Base-by-base conservation (phyloP, 768 basidiomycete species). In the Mrakia frigida region DNA sequence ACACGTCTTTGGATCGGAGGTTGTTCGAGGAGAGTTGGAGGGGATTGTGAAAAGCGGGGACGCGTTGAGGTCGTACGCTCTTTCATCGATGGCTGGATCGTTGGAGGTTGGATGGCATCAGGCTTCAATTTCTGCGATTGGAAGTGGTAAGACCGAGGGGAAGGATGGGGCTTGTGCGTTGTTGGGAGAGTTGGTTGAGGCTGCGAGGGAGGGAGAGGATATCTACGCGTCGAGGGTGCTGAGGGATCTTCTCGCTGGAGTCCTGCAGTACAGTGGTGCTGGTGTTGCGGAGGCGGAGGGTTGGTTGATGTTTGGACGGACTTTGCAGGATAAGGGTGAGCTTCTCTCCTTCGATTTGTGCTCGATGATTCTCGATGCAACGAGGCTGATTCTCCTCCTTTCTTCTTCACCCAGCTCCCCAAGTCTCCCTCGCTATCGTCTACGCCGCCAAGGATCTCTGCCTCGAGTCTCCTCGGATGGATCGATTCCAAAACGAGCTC, bases 401-500 rank as follows among this genome's bases (percentile, higher is more conserved):
- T n/a, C 5, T 35, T 28, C 37, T 25, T 31, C 28, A 21, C 23
- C 2, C 77, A 95, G 94, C 90, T 2, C 90, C 91, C 0, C 86
- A 89, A 80, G 87, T 90, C 0, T 86, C 90, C 0, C 86, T 92
- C 79, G 87, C 89, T 1, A 87, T 97, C 74, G 82, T 91, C 10
- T 83, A 86, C 13, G 87, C 89, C 4, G 84, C 94, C 59, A 86
- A 89, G 14, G 84, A 85, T 31, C 86, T 87, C 33, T 89, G 89
- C 0, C 86, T 89, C 1, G 93, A 94, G 79, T 88, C 89, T 11
- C 87, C 87, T 0, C 88, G 88, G 28, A 86, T 96, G 33, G 90
- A 92, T 79, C 87, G 92, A 28, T 91, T 91, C 81, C 88, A 94
- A 28, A 97, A 95, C 82, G 94, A 97, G 83, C 86, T 95, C 14